These are phyloP conservation scores for Brassica juncea DNA, from an alignment of 345 rosid species.

Conservation along the genomic window DNA sequence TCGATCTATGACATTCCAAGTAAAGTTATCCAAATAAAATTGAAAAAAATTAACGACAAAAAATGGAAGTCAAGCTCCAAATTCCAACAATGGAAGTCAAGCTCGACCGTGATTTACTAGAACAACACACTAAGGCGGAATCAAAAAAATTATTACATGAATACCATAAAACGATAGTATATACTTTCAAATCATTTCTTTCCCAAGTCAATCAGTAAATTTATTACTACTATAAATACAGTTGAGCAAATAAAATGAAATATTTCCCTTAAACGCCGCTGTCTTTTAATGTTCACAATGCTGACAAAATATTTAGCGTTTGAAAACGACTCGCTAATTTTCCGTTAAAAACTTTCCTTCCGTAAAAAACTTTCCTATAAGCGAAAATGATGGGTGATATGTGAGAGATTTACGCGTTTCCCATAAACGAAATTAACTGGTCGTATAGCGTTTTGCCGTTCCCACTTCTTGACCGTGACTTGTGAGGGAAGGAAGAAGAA, in stretches of 20 bases:
- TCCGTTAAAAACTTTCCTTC: not conserved
- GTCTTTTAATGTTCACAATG: not conserved
- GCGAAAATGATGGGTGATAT: not conserved
- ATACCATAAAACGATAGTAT: not conserved
- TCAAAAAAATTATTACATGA: not conserved
- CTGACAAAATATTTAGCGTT: not conserved
- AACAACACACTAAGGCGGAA: not conserved
- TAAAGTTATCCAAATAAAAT: too few relatives aligned
- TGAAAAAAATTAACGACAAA: too few relatives aligned
- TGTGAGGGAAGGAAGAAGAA: not conserved
- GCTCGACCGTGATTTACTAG: not conserved
- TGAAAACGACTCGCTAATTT: not conserved
- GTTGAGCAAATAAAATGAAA: not conserved
- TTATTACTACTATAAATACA: not conserved
- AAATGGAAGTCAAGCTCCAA: not conserved
- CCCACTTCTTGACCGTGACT: conserved; percentile 32
- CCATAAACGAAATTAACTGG: not conserved
- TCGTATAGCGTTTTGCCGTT: conserved; percentile 16
- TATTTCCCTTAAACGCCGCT: not conserved
- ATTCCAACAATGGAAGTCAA: not conserved
- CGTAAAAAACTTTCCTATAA: not conserved
- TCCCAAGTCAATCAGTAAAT: not conserved
- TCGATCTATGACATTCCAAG: too few relatives aligned
- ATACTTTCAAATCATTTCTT: not conserved
- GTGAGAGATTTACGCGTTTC: conserved; percentile 5